phyloP scores from a whole-genome alignment of 176 grass and related monocot genomes.

The Triticum turgidum region DNA sequence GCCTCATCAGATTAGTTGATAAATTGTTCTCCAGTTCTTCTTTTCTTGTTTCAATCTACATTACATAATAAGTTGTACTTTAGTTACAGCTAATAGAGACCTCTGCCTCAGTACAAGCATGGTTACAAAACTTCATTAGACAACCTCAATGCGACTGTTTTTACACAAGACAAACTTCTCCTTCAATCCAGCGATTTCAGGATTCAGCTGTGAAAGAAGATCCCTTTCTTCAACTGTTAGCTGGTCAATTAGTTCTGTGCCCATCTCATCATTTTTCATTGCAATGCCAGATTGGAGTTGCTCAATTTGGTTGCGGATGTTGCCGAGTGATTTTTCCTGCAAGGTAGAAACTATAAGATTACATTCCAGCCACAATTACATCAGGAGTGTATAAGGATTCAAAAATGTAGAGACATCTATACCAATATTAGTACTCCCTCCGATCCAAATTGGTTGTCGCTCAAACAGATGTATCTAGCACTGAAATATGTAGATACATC shows the following conservation, averaged over 20 bases:
- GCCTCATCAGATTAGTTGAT: constrained; percentile 85
- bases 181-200: constrained; percentile 94
- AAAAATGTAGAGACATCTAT: neutral
- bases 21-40: constrained; percentile 93
- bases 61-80: neutral
- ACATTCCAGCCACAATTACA: neutral
- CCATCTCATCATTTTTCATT: constrained; percentile 91
- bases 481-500: too few species aligned
- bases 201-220: constrained; percentile 80
- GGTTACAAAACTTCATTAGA: constrained; percentile 27
- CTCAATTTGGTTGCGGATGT: constrained; percentile 86
- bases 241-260: constrained; percentile 95
- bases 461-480: too few species aligned
- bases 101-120: neutral
- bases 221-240: constrained; percentile 70
- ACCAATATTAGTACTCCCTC: too few species aligned
- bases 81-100: neutral
- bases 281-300: constrained; percentile 85
- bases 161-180: constrained; percentile 75
- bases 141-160: constrained; percentile 80
- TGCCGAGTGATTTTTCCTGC: constrained; percentile 88
- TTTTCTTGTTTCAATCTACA: constrained; percentile 83
- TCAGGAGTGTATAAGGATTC: neutral
- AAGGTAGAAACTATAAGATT: constrained; percentile 15
- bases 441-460: too few species aligned